These are phyloP conservation scores for Phascolomyces articulosus DNA, from an alignment of 371 early-diverging fungal genomes.

Conservation along the genomic window DNA sequence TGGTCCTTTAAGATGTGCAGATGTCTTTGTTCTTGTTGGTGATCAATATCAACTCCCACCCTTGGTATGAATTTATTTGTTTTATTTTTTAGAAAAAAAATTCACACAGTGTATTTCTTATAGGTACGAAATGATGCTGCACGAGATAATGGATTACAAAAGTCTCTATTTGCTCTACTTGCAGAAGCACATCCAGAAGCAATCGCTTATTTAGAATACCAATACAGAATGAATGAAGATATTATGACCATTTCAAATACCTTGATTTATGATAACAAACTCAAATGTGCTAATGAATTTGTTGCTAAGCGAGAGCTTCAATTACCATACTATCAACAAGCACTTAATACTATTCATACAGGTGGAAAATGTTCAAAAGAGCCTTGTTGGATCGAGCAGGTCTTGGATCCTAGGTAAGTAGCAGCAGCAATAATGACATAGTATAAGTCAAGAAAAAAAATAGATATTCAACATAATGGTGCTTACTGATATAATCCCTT, in stretches of 20 bases:
- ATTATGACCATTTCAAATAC: constrained; percentile 92
- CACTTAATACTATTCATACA: constrained; percentile 28
- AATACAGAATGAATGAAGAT: constrained; percentile 97
- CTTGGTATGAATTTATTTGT: constrained; percentile 60
- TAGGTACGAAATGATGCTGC: constrained; percentile 62
- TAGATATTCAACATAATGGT: too few species aligned
- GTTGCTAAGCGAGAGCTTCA: constrained; percentile 61
- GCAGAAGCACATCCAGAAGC: constrained; percentile 84
- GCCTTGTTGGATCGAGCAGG: constrained; percentile 67
- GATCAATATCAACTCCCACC: constrained; percentile 99
- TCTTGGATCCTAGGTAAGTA: constrained; percentile 65
- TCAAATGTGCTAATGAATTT: constrained; percentile 76
- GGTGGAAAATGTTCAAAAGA: constrained; percentile 6
- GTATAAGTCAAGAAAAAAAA: background rate
- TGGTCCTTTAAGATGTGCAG: constrained; percentile 88
- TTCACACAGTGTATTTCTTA: too few species aligned
- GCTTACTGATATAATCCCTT: too few species aligned
- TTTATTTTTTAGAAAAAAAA: too few species aligned
- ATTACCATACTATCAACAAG: constrained; percentile 44
- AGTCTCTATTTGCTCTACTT: constrained; percentile 81
- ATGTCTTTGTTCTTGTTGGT: constrained; percentile 94
- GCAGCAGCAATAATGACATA: background rate
- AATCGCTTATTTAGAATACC: constrained; percentile 78
- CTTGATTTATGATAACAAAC: constrained; percentile 80
- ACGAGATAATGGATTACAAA: constrained; percentile 44